Percentiles rank a stretch among this genome's conserved stretches.
Evolutionary conservation across 441 rosid species (phyloP).

Genomic region (Gossypium davidsonii): DNA sequence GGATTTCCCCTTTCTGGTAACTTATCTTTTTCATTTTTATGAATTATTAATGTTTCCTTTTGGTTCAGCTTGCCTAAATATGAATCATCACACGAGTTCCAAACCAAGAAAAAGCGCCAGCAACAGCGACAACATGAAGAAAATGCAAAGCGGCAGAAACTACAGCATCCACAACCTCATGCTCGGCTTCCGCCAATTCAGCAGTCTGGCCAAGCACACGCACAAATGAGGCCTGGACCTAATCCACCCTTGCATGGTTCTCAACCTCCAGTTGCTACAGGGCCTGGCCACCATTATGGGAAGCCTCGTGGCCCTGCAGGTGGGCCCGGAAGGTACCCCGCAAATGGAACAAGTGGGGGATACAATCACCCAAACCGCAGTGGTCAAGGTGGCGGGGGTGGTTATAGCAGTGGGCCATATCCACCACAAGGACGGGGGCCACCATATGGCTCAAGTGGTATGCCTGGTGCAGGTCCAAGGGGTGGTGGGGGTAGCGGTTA

Average conservation of each 20-base stretch:
- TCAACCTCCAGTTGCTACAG: constrained; percentile 65
- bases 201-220: constrained; percentile 71
- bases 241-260: constrained; percentile 58
- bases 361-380: constrained; percentile 66
- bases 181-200: constrained; percentile 78
- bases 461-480: constrained; percentile 66
- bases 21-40: not conserved
- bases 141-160: constrained; percentile 80
- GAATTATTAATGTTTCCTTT: not conserved
- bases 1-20: not conserved
- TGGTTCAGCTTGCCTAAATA: constrained; percentile 76
- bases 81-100: constrained; percentile 94
- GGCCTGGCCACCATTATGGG: constrained; percentile 55
- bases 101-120: constrained; percentile 93
- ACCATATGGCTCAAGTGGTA: constrained; percentile 30
- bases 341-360: constrained; percentile 54
- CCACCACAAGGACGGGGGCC: constrained; percentile 43
- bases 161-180: constrained; percentile 75
- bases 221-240: constrained; percentile 64
- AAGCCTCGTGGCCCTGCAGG: constrained; percentile 73
- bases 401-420: constrained; percentile 39
- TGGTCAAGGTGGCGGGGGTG: constrained; percentile 48
- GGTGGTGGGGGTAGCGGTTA: constrained; percentile 57
- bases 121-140: constrained; percentile 85
- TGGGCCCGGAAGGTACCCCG: constrained; percentile 67